Evolutionary conservation across 2,329 filamentous ascomycete species (phyloP).

Genomic region (Curvularia spicifera): DNA sequence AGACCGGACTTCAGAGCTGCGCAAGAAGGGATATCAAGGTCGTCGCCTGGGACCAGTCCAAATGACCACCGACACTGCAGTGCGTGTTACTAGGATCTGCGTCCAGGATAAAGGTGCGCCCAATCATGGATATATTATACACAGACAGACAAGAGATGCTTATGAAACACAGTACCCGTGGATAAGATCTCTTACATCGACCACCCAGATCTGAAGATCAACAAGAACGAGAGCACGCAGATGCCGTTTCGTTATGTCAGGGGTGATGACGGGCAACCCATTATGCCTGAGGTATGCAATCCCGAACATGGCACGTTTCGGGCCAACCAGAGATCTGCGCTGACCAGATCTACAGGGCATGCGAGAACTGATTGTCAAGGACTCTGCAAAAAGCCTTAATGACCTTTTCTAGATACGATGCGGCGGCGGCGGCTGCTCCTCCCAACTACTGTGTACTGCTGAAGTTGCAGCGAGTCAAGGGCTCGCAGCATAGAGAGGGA

Average conservation of each 20-base stretch:
- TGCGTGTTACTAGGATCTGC: slow-evolving; percentile 88
- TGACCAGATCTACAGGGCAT: slow-evolving; percentile 70
- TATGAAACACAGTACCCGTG: slow-evolving; percentile 67
- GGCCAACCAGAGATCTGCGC: slow-evolving; percentile 18
- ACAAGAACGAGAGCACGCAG: slow-evolving; percentile 89
- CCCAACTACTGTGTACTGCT: background rate
- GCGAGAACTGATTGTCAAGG: slow-evolving; percentile 89
- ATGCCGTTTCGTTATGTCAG: slow-evolving; percentile 98
- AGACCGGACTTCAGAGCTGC: slow-evolving; percentile 95
- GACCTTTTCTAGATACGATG: slow-evolving; percentile 72
- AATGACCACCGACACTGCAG: slow-evolving; percentile 98
- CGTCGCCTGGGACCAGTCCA: slow-evolving; percentile 88
- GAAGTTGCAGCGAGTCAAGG: background rate
- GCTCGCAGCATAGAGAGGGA: slow-evolving; percentile 18
- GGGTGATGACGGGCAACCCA: slow-evolving; percentile 73
- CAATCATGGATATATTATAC: background rate
- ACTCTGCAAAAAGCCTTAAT: slow-evolving; percentile 89
- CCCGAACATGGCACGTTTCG: slow-evolving; percentile 20
- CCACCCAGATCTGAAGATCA: slow-evolving; percentile 86
- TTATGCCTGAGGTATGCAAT: slow-evolving; percentile 83
- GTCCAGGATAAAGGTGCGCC: slow-evolving; percentile 79
- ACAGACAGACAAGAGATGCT: slow-evolving; percentile 17
- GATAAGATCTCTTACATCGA: slow-evolving; percentile 83
- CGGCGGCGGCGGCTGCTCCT: background rate
- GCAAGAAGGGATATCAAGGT: slow-evolving; percentile 90